Percentiles rank a stretch among this genome's conserved stretches.
These are phyloP conservation scores for Truncatella angustata DNA, from an alignment of 2,329 filamentous ascomycete species.

Conservation along the genomic window DNA sequence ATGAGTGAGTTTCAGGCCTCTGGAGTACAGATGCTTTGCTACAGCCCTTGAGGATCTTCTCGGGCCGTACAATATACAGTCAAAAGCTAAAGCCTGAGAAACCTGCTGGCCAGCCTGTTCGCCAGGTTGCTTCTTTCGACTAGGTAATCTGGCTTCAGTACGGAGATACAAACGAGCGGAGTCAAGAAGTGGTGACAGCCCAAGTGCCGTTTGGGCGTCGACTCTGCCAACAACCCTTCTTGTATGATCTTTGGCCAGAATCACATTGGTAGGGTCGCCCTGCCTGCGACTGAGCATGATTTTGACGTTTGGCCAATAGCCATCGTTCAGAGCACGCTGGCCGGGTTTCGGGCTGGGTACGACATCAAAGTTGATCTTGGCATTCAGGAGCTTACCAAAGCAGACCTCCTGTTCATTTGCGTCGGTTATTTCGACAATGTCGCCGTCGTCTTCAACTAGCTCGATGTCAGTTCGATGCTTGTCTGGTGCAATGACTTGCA, in stretches of 20 bases:
- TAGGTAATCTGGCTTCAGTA: constrained; percentile 68
- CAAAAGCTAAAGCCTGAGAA: constrained; percentile 61
- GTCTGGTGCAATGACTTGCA: not conserved
- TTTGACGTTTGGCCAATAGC: constrained; percentile 72
- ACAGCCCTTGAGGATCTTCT: constrained; percentile 63
- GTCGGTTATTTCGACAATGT: constrained; percentile 56
- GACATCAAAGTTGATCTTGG: constrained; percentile 62
- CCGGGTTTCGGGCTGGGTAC: constrained; percentile 70
- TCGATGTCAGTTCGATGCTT: constrained; percentile 12
- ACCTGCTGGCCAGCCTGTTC: constrained; percentile 63
- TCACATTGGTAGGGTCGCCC: constrained; percentile 55
- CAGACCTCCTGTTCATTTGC: constrained; percentile 71
- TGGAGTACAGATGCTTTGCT: constrained; percentile 65
- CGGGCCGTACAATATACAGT: constrained; percentile 78
- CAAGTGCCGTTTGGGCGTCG: constrained; percentile 64
- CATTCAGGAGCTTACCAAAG: constrained; percentile 72
- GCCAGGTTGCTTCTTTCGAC: constrained; percentile 59
- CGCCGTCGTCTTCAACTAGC: constrained; percentile 49
- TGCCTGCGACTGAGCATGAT: constrained; percentile 63
- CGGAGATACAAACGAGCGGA: constrained; percentile 61
- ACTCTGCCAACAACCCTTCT: constrained; percentile 73
- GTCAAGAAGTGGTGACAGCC: constrained; percentile 73
- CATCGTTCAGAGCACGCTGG: constrained; percentile 54
- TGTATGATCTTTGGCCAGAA: constrained; percentile 72
- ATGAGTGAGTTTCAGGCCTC: constrained; percentile 64